These are phyloP conservation scores for Rhodocollybia butyracea DNA, from an alignment of 768 basidiomycete genomes.

Conservation along the genomic window DNA sequence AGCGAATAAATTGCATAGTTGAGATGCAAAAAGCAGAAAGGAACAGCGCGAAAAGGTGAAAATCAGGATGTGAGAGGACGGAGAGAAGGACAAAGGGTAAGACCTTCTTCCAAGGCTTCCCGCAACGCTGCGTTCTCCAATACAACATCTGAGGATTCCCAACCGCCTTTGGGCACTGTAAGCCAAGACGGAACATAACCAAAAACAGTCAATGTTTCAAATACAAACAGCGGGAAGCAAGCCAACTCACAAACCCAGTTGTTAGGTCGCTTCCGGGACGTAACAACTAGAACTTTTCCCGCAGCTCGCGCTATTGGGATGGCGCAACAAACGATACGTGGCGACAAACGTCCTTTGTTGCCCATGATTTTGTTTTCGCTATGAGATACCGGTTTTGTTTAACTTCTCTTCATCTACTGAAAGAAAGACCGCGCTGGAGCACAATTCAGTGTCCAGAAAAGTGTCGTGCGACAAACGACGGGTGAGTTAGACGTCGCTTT, in stretches of 20 bases:
- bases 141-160: constrained; percentile 77
- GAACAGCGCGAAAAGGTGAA: constrained; percentile 29
- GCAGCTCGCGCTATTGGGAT: constrained; percentile 76
- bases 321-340: constrained; percentile 88
- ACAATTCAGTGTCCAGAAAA: no score
- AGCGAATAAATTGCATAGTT: background rate
- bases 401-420: background rate
- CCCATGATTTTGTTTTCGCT: constrained; percentile 31
- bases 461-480: background rate
- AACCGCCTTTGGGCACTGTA: constrained; percentile 90
- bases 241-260: constrained; percentile 82
- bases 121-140: constrained; percentile 86
- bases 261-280: constrained; percentile 78
- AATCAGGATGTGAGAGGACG: constrained; percentile 73
- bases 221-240: background rate
- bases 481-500: no score
- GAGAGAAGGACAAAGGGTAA: constrained; percentile 76
- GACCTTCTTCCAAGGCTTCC: constrained; percentile 97
- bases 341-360: constrained; percentile 74
- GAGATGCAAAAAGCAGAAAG: constrained; percentile 18
- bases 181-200: constrained; percentile 8
- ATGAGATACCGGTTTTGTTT: background rate
- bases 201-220: background rate
- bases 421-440: background rate
- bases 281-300: constrained; percentile 79